Conservation (phyloP, 768 basidiomycete species). For the Phylloporus sp. region DNA sequence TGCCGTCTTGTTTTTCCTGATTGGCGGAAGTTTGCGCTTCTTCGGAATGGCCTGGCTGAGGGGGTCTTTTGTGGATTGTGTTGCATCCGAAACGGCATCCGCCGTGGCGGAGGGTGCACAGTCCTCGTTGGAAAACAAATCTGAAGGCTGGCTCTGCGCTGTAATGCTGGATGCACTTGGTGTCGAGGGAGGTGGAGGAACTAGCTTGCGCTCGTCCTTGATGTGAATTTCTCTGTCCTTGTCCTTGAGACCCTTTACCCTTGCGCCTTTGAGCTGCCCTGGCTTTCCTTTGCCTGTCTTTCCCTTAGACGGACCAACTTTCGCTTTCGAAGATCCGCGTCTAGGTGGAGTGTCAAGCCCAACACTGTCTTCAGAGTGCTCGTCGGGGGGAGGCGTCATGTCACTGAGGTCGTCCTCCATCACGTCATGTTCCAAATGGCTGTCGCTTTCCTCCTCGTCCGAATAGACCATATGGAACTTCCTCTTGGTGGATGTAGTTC, state of each 20-base stretch:
- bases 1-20: conserved; percentile 59
- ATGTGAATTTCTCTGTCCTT: conserved; percentile 38
- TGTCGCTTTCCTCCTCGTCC: conserved; percentile 29
- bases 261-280: conserved; percentile 16
- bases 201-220: conserved; percentile 40
- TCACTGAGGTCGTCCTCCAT: conserved; percentile 27
- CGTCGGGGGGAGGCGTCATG: conserved; percentile 20
- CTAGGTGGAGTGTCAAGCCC: conserved; percentile 20
- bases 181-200: conserved; percentile 10
- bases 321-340: conserved; percentile 23
- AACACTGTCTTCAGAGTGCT: conserved; percentile 26
- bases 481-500: conserved; percentile 21
- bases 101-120: background rate
- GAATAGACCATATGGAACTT: conserved; percentile 21
- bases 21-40: conserved; percentile 64
- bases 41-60: conserved; percentile 36
- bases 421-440: conserved; percentile 23
- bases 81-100: conserved; percentile 12
- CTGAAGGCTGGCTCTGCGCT: conserved; percentile 27
- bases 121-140: conserved; percentile 34
- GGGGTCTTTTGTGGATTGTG: conserved; percentile 28
- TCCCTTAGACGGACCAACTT: conserved; percentile 19
- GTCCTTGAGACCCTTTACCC: conserved; percentile 28
- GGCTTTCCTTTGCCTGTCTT: conserved; percentile 23
- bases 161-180: conserved; percentile 31